Percentiles rank a stretch among this genome's conserved stretches.
Evolutionary conservation across 768 basidiomycete species (phyloP).

Genomic region (Bullera alba): DNA sequence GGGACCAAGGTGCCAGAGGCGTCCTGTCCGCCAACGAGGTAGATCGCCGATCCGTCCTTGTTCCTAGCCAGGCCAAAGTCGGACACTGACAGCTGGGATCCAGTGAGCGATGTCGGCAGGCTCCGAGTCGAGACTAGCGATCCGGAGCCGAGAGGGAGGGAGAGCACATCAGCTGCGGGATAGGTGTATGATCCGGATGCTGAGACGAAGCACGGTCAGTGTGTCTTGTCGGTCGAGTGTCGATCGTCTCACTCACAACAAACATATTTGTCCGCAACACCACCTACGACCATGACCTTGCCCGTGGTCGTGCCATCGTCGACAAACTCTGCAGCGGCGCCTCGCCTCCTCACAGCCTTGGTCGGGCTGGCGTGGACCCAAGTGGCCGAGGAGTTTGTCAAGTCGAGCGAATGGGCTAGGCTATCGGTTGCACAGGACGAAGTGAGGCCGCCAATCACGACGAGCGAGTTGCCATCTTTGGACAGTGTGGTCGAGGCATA

Average conservation of each 20-base stretch:
- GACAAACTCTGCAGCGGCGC: slow-evolving; percentile 28
- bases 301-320: slow-evolving; percentile 17
- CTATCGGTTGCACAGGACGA: slow-evolving; percentile 29
- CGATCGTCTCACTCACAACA: slow-evolving; percentile 31
- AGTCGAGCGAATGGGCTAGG: slow-evolving; percentile 28
- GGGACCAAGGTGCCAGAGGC: slow-evolving; percentile 32
- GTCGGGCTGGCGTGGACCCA: slow-evolving; percentile 27
- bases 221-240: background rate
- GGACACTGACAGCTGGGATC: slow-evolving; percentile 29
- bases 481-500: slow-evolving; percentile 31
- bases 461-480: slow-evolving; percentile 16
- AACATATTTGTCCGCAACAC: slow-evolving; percentile 38
- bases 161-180: slow-evolving; percentile 35
- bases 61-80: slow-evolving; percentile 38
- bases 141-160: slow-evolving; percentile 26
- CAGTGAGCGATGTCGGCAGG: slow-evolving; percentile 26
- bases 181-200: slow-evolving; percentile 37
- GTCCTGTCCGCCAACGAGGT: slow-evolving; percentile 37
- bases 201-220: slow-evolving; percentile 7
- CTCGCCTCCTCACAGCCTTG: slow-evolving; percentile 28
- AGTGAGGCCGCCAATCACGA: slow-evolving; percentile 43
- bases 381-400: slow-evolving; percentile 5
- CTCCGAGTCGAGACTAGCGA: slow-evolving; percentile 19
- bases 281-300: slow-evolving; percentile 38
- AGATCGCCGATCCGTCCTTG: slow-evolving; percentile 22